Conservation (phyloP, 2,329 filamentous ascomycete species). For the Parafenestella ontariensis region DNA sequence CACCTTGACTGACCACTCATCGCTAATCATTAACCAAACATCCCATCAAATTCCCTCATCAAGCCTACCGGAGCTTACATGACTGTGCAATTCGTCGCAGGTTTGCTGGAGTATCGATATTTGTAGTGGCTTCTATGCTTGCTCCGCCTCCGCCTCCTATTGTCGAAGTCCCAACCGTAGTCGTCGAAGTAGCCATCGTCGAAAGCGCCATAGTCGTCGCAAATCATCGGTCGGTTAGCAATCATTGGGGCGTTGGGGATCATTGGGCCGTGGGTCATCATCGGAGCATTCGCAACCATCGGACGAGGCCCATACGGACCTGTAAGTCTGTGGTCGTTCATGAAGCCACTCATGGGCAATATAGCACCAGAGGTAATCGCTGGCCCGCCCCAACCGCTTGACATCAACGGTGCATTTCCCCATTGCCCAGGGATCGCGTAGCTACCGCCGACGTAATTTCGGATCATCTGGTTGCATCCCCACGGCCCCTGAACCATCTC, state of each 20-base stretch:
- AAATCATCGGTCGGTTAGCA: constrained; percentile 2
- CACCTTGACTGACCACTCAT: background rate
- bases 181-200: constrained; percentile 11
- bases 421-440: constrained; percentile 33
- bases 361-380: constrained; percentile 16
- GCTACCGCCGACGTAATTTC: constrained; percentile 35
- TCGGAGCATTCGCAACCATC: constrained; percentile 2
- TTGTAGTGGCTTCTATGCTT: constrained; percentile 28
- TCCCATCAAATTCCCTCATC: background rate
- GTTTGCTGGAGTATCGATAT: constrained; percentile 27
- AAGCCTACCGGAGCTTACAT: constrained; percentile 17
- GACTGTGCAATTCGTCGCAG: constrained; percentile 27
- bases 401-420: constrained; percentile 25
- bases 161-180: constrained; percentile 7
- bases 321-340: constrained; percentile 28
- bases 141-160: constrained; percentile 13
- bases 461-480: constrained; percentile 42
- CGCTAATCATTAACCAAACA: background rate
- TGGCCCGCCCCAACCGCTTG: constrained; percentile 16
- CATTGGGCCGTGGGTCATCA: no score
- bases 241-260: constrained; percentile 3
- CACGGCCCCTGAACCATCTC: constrained; percentile 43
- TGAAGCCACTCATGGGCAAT: constrained; percentile 15
- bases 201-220: constrained; percentile 1
- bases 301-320: constrained; percentile 22